Base-by-base conservation (phyloP, 768 basidiomycete species). In the Collybia sordida region DNA sequence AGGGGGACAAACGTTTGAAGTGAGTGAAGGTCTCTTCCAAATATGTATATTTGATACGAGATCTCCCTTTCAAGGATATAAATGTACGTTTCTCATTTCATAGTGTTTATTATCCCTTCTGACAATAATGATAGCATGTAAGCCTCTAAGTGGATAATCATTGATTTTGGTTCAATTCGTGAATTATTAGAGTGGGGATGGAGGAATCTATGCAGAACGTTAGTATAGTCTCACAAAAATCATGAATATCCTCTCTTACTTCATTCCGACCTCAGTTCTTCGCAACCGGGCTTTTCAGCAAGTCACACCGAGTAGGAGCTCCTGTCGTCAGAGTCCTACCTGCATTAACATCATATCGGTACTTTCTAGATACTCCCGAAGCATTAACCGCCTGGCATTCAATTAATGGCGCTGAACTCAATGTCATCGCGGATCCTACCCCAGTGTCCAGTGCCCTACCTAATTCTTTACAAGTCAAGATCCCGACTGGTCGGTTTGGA, bases 211-310 rank as follows among this genome's bases (percentile, higher is more conserved):
- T 43, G 84, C 74, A 3, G 85, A 86, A 63, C 60, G 83, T 82
- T 43, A 42, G 71, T 62, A 15, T n/a, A 41, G 14, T 19, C 18
- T 25, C 21, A 19, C 8, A 42, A 11, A 12, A 36, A 9, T 12
- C n/a, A 44, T 31, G 4, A 17, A 37, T 27, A 25, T 45, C 7
- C 4, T 8, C 2, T 23, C 47, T 54, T 25, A 53, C 0, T n/a
- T 27, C 7, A 23, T 23, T 45, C 9, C 5, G 3, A 31, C 3
- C 49, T 0, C 52, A 84, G 83, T 86, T n/a, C 70, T 86, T 2
- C 84, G 81, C 61, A 88, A 88, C 57, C 72, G 85, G 17, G 85
- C 85, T 2, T 85, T 87, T 62, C 85, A 87, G 57, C 72, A 80
- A 53, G 81, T 85, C 23, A 72, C 75, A 3, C 76, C 83, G 15